Evolutionary conservation across 495 filamentous ascomycete species (phyloP).

Genomic region (Aspergillus coremiiformis): DNA sequence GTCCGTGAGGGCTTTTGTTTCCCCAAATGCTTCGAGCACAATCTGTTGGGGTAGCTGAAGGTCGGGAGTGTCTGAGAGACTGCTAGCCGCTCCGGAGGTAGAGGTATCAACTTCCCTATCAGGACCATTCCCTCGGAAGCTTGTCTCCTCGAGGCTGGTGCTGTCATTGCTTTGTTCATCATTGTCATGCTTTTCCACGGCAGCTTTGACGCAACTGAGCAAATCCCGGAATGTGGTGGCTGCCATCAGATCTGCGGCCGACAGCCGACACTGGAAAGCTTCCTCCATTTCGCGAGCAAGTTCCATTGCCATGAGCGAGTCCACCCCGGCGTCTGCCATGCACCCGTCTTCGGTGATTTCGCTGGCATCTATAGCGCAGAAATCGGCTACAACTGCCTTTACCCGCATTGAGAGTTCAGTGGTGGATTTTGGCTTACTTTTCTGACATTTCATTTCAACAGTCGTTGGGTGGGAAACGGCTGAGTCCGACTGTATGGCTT

Average conservation of each 20-base stretch:
- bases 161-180: background rate
- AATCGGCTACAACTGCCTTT: slow-evolving; percentile 12
- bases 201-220: slow-evolving; percentile 9
- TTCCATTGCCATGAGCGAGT: slow-evolving; percentile 52
- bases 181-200: background rate
- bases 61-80: slow-evolving; percentile 3
- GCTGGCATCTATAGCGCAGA: slow-evolving; percentile 37
- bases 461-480: too few relatives aligned
- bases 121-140: background rate
- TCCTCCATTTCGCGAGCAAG: slow-evolving; percentile 43
- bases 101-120: background rate
- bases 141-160: background rate
- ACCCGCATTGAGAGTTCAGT: slow-evolving; percentile 8
- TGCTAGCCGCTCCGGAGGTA: slow-evolving; percentile 4
- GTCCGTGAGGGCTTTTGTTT: slow-evolving; percentile 31
- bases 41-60: background rate
- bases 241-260: slow-evolving; percentile 29
- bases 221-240: slow-evolving; percentile 20
- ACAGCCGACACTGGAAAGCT: slow-evolving; percentile 33
- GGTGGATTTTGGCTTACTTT: background rate
- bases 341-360: slow-evolving; percentile 33
- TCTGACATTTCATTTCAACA: background rate
- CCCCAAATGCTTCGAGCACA: slow-evolving; percentile 19
- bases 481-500: background rate
- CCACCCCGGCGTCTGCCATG: slow-evolving; percentile 46